phyloP scores from a whole-genome alignment of 1,139 yeast species.

The Lodderomyces elongisporus region DNA sequence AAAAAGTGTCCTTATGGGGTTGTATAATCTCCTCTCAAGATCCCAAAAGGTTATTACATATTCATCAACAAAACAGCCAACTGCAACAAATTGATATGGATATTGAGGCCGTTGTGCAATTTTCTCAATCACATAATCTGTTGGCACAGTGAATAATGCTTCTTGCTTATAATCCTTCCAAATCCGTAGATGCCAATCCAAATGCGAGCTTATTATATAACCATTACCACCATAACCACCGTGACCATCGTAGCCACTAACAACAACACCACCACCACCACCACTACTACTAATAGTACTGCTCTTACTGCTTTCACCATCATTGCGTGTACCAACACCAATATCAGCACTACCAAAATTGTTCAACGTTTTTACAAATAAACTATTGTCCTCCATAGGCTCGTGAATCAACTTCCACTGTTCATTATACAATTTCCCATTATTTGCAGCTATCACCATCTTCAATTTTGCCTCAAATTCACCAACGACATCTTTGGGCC shows the following conservation, averaged over 20 bases:
- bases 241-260: constrained; percentile 3
- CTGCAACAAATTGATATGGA: constrained; percentile 43
- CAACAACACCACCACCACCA: too few species aligned
- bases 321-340: neutral
- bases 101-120: constrained; percentile 39
- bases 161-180: constrained; percentile 16
- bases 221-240: constrained; percentile 8
- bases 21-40: constrained; percentile 31
- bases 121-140: constrained; percentile 38
- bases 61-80: constrained; percentile 29
- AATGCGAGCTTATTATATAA: constrained; percentile 24
- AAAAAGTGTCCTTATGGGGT: constrained; percentile 25
- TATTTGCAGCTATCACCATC: constrained; percentile 5
- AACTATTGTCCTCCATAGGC: too few species aligned
- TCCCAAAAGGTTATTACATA: constrained; percentile 55
- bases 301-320: too few species aligned
- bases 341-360: neutral
- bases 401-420: too few species aligned
- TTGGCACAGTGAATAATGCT: constrained; percentile 18
- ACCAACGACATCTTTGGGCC: constrained; percentile 8
- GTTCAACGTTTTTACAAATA: too few species aligned
- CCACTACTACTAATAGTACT: too few species aligned
- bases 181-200: constrained; percentile 28
- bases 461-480: constrained; percentile 1
- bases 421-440: constrained; percentile 8